Conservation (phyloP, 2,329 filamentous ascomycete species). For the Fusarium buharicum region DNA sequence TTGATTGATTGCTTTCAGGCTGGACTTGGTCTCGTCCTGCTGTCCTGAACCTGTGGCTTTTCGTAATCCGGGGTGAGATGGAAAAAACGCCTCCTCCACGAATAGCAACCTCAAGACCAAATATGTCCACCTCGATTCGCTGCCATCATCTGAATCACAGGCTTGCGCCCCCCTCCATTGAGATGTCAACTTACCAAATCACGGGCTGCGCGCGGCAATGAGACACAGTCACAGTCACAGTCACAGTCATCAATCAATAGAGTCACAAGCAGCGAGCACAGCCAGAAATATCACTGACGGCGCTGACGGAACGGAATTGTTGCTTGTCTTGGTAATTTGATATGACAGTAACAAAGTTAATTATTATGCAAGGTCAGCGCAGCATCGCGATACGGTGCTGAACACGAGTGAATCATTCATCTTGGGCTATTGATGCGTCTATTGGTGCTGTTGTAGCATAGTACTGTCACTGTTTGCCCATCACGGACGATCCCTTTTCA, state of each 20-base stretch:
- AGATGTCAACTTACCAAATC: conserved; percentile 27
- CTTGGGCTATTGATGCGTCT: conserved; percentile 5
- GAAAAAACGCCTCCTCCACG: conserved; percentile 27
- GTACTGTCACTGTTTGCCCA: conserved; percentile 7
- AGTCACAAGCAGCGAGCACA: conserved; percentile 30
- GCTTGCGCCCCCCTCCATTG: conserved; percentile 13
- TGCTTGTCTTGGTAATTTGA: conserved; percentile 2
- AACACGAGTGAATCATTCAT: conserved; percentile 32
- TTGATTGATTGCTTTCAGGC: conserved; percentile 12
- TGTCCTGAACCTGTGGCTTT: conserved; percentile 18
- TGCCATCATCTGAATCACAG: conserved; percentile 26
- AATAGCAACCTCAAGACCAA: conserved; percentile 26
- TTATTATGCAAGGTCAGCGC: conserved; percentile 35
- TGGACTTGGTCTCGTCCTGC: conserved; percentile 8
- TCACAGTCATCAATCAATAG: conserved; percentile 34
- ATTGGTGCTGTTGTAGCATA: conserved; percentile 31
- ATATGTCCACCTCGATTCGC: conserved; percentile 26
- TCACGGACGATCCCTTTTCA: conserved; percentile 4
- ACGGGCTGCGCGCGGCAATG: conserved; percentile 28
- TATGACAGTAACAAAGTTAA: conserved; percentile 13
- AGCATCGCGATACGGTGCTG: conserved; percentile 13
- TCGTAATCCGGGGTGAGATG: conserved; percentile 35
- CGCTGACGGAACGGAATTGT: neutral
- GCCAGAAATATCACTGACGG: conserved; percentile 21
- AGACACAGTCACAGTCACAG: conserved; percentile 34